phyloP scores from a whole-genome alignment of 192 early-diverging fungal genomes.

The Jimgerdemannia lactiflua region DNA sequence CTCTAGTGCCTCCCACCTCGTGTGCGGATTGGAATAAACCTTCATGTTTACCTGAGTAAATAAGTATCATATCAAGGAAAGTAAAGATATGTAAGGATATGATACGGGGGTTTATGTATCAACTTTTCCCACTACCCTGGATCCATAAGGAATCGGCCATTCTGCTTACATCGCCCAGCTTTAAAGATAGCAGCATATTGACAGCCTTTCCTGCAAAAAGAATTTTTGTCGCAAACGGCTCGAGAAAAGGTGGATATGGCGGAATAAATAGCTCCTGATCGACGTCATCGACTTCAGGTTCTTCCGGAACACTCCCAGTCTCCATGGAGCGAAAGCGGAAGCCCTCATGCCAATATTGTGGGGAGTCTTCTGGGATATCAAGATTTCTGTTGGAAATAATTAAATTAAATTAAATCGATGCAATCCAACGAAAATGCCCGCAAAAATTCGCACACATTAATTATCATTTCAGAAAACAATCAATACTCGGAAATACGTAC shows the following conservation, averaged over 20 bases:
- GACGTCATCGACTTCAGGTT: not conserved
- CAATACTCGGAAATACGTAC: not conserved
- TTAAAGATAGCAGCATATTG: conserved; percentile 12
- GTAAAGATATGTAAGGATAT: not conserved
- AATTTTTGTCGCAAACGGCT: conserved; percentile 9
- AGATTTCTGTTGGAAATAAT: not conserved
- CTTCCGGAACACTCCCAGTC: not conserved
- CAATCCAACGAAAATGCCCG: not conserved
- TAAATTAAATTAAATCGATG: not conserved
- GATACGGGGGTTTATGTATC: no score
- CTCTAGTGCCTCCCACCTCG: not conserved
- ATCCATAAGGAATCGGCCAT: no score
- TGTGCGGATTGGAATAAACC: not conserved
- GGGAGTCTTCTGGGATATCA: conserved; percentile 7
- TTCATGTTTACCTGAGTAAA: not conserved
- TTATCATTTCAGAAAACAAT: not conserved
- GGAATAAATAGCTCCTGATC: not conserved
- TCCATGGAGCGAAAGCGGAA: conserved; percentile 13
- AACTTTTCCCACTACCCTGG: no score
- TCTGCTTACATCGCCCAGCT: not conserved
- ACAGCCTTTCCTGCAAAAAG: conserved; percentile 25
- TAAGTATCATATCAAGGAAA: not conserved
- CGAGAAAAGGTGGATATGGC: conserved; percentile 13
- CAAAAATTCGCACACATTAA: no score
- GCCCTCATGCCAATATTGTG: conserved; percentile 26